These are phyloP conservation scores for Neltuma alba DNA, from an alignment of 306 rosid genomes.

Conservation along the genomic window DNA sequence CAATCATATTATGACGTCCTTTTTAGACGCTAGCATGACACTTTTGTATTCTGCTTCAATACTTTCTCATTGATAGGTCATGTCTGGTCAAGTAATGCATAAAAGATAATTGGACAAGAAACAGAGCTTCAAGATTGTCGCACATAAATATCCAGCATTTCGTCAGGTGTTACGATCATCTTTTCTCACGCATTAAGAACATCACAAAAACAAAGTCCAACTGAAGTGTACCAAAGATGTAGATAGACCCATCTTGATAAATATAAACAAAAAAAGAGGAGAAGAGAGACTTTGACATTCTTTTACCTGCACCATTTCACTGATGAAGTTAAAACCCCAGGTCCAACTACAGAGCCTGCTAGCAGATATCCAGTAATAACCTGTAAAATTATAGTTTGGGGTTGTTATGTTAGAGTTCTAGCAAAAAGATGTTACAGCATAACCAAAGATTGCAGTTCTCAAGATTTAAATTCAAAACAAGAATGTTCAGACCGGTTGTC, in stretches of 20 bases:
- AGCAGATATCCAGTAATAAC: slow-evolving; percentile 95
- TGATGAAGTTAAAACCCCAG: slow-evolving; percentile 96
- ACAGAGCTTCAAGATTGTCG: background rate
- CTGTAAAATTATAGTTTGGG: slow-evolving; percentile 51
- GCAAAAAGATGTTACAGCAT: slow-evolving; percentile 22
- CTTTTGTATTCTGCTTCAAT: background rate
- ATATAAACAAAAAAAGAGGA: background rate
- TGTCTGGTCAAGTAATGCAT: background rate
- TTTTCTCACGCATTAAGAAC: background rate
- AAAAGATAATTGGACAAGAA: background rate
- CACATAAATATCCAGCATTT: background rate
- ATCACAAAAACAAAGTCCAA: background rate
- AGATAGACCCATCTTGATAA: background rate
- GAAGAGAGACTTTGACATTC: background rate
- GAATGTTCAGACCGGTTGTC: slow-evolving; percentile 86
- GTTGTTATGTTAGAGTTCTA: slow-evolving; percentile 10
- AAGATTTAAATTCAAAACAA: slow-evolving; percentile 35
- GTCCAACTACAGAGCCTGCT: slow-evolving; percentile 95
- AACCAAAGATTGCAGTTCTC: slow-evolving; percentile 15
- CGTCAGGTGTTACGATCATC: background rate
- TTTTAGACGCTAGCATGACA: background rate
- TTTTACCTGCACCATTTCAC: slow-evolving; percentile 97
- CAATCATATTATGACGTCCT: background rate
- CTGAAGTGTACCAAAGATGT: background rate
- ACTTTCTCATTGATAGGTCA: background rate